Evolutionary conservation across 352 stramenopile genomes (phyloP), one percentile per base, ranked within the genome.

Genomic region (Globisporangium acanthophoron): DNA sequence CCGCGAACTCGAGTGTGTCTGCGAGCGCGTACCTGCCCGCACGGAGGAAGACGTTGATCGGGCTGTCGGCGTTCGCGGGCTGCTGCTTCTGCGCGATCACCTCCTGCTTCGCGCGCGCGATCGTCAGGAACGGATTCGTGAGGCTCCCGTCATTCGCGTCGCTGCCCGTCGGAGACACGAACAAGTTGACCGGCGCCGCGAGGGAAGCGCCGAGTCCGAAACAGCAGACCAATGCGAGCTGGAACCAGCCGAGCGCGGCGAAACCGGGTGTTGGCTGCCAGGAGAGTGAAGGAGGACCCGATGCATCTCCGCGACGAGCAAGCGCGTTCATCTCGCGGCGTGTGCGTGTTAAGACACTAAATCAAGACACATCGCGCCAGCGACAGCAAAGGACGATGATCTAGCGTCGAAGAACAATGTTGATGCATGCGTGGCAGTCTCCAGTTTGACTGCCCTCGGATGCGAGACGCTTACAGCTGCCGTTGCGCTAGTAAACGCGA

Each of bases 41-140:
- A 8, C 80, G 74, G 7, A 92, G 63, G 40, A 75, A 74, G 16
- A 92, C 78, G 20, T 78, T 87, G 56, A 92, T 81, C 1, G 78
- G 58, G 5, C 20, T 45, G 33, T 62, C 46, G 48, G 37, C 47
- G 53, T 76, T 77, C 21, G 24, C 48, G 20, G 56, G 54, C 5
- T 65, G 9, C n/a, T 52, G 58, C 48, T 72, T 73, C 5, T 59
- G 70, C 12, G 51, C 45, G 29, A 59, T 67, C 9, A 84, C 71
- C 55, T 76, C 67, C 41, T 59, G 53, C 37, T 88, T 76, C 0
- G 63, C 82, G 15, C 73, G 72, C 12, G 60, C n/a, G 18, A 92
- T 60, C 0, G 80, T 74, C 47, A 70, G 67, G 58, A 89, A 89
- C 35, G 82, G 80, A 21, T 54, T 59, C 0, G 43, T 24, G 27